A percentile compares a stretch with the other conserved stretches of the same genome.
These are phyloP conservation scores for Gomphus bonarii DNA, from an alignment of 1,284 basidiomycete genomes.

Conservation along the genomic window DNA sequence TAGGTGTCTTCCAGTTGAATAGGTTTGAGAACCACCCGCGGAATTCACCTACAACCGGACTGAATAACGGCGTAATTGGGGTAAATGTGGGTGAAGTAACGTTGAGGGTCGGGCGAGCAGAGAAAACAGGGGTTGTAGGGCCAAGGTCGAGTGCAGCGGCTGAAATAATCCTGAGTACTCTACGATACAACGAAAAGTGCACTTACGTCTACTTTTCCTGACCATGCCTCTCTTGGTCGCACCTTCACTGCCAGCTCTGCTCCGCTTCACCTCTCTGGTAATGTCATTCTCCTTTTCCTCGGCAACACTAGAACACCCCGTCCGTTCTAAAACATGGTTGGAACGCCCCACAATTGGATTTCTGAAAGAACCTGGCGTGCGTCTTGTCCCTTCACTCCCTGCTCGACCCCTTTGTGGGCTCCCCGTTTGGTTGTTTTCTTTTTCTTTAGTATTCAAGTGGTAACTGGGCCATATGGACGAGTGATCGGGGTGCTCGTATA, in stretches of 20 bases:
- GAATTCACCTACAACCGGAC: slow-evolving; percentile 61
- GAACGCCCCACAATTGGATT: neutral
- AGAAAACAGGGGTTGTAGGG: slow-evolving; percentile 23
- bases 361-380: neutral
- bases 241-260: slow-evolving; percentile 33
- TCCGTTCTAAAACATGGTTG: neutral
- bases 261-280: slow-evolving; percentile 20
- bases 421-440: neutral
- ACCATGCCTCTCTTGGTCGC: slow-evolving; percentile 22
- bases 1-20: slow-evolving; percentile 63
- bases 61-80: slow-evolving; percentile 17
- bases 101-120: slow-evolving; percentile 29
- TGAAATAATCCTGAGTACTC: slow-evolving; percentile 15
- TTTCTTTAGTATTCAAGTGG: neutral
- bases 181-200: neutral
- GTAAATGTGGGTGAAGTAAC: slow-evolving; percentile 18
- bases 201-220: slow-evolving; percentile 39
- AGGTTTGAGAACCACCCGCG: slow-evolving; percentile 77
- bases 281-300: slow-evolving; percentile 6
- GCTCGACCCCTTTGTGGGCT: neutral
- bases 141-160: slow-evolving; percentile 28
- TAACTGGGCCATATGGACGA: neutral
- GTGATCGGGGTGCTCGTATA: neutral
- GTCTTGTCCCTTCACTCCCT: neutral
- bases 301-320: neutral